These are phyloP conservation scores for Rosellinia necatrix DNA, from an alignment of 2,329 filamentous ascomycete genomes.

Conservation along the genomic window DNA sequence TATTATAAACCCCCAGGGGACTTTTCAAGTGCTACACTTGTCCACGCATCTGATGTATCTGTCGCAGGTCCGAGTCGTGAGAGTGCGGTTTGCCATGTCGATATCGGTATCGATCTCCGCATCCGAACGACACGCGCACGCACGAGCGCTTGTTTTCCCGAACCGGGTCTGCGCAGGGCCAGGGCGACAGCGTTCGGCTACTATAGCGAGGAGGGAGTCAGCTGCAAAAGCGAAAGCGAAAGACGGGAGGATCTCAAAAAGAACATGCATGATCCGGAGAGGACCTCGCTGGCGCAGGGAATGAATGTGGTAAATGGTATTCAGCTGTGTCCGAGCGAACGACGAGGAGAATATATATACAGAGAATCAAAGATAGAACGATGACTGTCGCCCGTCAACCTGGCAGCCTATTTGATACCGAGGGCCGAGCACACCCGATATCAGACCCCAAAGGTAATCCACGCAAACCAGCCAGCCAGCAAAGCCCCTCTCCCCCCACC, in stretches of 20 bases:
- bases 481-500: not conserved
- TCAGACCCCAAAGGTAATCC: not conserved
- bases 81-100: too few species aligned
- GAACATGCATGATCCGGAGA: too few species aligned
- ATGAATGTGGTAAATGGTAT: too few species aligned
- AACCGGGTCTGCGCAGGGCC: too few species aligned
- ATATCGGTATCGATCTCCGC: too few species aligned
- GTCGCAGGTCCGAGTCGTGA: too few species aligned
- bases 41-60: not conserved
- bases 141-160: too few species aligned
- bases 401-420: not conserved
- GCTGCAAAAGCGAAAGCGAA: not conserved
- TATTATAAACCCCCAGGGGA: not conserved
- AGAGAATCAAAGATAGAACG: conserved; percentile 9
- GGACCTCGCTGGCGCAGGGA: too few species aligned
- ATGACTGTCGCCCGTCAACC: not conserved
- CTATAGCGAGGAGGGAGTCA: too few species aligned
- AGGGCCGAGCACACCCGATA: not conserved
- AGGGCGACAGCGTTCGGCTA: too few species aligned
- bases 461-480: not conserved
- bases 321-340: conserved; percentile 4
- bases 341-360: conserved; percentile 18
- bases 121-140: not conserved
- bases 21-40: not conserved
- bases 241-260: not conserved